A percentile compares a stretch with the other conserved stretches of the same genome.
These are phyloP conservation scores for Pyrenochaeta sp. DNA, from an alignment of 2,329 filamentous ascomycete species.

Conservation along the genomic window DNA sequence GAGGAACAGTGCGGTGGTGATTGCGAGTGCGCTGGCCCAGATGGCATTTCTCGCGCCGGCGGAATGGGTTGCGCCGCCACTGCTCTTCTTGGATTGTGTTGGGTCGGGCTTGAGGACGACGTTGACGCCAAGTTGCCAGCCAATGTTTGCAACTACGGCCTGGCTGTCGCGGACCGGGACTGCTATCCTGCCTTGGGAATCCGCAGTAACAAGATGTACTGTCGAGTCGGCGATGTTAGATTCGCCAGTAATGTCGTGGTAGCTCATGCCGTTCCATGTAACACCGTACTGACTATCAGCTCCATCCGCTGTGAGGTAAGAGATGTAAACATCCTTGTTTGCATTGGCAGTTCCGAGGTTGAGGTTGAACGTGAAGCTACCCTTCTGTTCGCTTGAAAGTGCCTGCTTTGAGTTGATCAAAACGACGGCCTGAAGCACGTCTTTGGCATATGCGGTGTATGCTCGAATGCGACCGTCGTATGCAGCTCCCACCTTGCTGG, in stretches of 20 bases:
- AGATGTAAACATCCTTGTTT: constrained; percentile 55
- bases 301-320: constrained; percentile 57
- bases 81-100: constrained; percentile 38
- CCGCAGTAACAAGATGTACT: constrained; percentile 34
- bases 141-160: constrained; percentile 57
- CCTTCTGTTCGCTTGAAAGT: constrained; percentile 52
- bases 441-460: constrained; percentile 56
- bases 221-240: constrained; percentile 44
- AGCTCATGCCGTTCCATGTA: constrained; percentile 59
- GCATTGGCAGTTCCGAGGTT: constrained; percentile 49
- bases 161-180: constrained; percentile 53
- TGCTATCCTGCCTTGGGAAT: constrained; percentile 28
- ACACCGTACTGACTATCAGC: constrained; percentile 53
- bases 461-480: constrained; percentile 54
- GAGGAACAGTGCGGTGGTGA: constrained; percentile 15
- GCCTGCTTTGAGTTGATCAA: constrained; percentile 57
- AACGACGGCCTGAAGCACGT: constrained; percentile 52
- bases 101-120: constrained; percentile 37
- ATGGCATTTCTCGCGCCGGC: constrained; percentile 17
- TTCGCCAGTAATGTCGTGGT: constrained; percentile 52
- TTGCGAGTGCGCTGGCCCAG: constrained; percentile 16
- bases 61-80: constrained; percentile 19
- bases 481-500: constrained; percentile 36
- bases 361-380: constrained; percentile 51
- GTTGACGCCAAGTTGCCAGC: constrained; percentile 46